Conservation (phyloP, 192 early-diverging fungal species). For the Mortierella claussenii region DNA sequence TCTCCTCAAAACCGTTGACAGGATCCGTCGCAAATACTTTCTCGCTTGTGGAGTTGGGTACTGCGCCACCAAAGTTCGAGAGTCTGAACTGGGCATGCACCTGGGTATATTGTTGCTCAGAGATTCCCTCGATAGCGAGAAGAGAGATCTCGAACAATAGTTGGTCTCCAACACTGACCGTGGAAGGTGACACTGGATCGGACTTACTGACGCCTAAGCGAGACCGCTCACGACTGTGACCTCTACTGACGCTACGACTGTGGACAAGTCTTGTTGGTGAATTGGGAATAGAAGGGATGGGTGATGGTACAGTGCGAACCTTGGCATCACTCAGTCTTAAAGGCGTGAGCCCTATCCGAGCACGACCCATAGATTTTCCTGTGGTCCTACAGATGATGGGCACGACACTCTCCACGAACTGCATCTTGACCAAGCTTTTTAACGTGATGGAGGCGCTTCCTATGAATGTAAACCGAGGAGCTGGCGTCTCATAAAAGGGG, state of each 20-base stretch:
- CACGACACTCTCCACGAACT: constrained; percentile 56
- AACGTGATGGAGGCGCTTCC: constrained; percentile 60
- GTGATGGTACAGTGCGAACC: constrained; percentile 16
- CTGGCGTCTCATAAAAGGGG: constrained; percentile 67
- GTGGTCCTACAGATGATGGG: constrained; percentile 59
- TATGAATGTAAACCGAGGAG: constrained; percentile 63
- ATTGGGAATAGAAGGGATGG: constrained; percentile 14
- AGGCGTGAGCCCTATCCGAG: constrained; percentile 57
- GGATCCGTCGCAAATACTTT: constrained; percentile 71
- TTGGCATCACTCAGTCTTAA: constrained; percentile 30
- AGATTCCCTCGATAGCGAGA: constrained; percentile 66
- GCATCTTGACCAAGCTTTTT: constrained; percentile 55
- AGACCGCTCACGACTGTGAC: constrained; percentile 38
- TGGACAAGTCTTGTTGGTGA: constrained; percentile 25
- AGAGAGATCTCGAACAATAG: constrained; percentile 74
- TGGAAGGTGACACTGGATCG: constrained; percentile 10
- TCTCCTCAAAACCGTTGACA: constrained; percentile 61
- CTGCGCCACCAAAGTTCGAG: constrained; percentile 66
- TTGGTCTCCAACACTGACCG: constrained; percentile 59
- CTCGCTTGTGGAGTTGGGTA: constrained; percentile 52
- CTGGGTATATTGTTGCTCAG: constrained; percentile 69
- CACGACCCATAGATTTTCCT: constrained; percentile 52
- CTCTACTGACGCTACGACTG: constrained; percentile 20
- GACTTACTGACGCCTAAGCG: constrained; percentile 13
- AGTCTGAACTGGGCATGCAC: constrained; percentile 79